Evolutionary conservation across 495 filamentous ascomycete species (phyloP), one percentile per base, ranked within the genome.

Genomic region (Tuber umbilicatum): DNA sequence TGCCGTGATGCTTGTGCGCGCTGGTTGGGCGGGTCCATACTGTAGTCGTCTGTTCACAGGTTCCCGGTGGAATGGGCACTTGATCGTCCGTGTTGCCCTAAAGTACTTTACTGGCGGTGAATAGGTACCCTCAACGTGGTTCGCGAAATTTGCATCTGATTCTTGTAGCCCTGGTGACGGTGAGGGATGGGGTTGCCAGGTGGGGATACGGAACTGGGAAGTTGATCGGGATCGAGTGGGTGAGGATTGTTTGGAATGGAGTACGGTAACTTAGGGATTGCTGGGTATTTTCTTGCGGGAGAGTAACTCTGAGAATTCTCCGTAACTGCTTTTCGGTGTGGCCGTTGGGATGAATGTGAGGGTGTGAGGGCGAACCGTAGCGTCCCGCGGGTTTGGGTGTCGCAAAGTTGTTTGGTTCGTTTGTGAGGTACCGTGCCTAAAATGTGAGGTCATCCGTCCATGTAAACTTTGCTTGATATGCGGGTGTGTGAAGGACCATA

Each of bases 161-260:
- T 35, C 27, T 64, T 64, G 55, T 64, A 64, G 55, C 55, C 55
- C 55, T 35, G 55, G 55, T 64, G 55, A 64, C 55, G 55, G 55
- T 35, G 55, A 31, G 55, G 55, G 31, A 64, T 64, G 55, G 55
- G 55, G 27, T 64, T 64, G 55, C 55, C 27, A 35, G 55, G 55
- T 35, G 27, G 27, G 31, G 55, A 14, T 31, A 64, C 35, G 55
- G 31, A 64, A 64, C 23, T 50, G 55, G 27, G 55, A 23, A 27
- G 55, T 31, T 64, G 55, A 64, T 64, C 55, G 55, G 55, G 31
- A 64, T 64, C 55, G 55, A 27, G 27, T 64, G 55, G 55, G 17
- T 35, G 14, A 27, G 55, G 55, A 5, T 35, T 31, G 14, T 64
- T 35, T 64, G 55, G 19, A 35, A 16, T 31, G 55, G 27, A 17